A percentile compares a stretch with the other conserved stretches of the same genome.
Conservation (phyloP, 805 yeast species). For the Lipomyces spencermartinsiae region DNA sequence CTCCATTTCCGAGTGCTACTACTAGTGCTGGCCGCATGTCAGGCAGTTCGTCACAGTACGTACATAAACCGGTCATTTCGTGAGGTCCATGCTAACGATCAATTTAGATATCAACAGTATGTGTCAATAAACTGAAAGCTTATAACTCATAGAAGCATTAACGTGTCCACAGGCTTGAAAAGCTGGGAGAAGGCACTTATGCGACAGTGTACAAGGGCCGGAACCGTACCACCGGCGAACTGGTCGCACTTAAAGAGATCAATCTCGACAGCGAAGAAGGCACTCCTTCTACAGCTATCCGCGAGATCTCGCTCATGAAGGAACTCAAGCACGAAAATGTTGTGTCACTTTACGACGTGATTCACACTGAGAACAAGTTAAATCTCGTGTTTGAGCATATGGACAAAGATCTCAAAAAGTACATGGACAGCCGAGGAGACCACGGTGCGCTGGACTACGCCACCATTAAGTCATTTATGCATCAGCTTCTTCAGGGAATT, state of each 20-base stretch:
- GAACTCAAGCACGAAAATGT: conserved; percentile 93
- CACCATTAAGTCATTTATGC: conserved; percentile 89
- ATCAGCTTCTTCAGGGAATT: conserved; percentile 88
- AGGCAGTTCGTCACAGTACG: conserved; percentile 23
- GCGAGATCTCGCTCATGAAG: conserved; percentile 94
- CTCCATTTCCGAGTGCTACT: background rate
- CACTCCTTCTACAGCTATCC: conserved; percentile 96
- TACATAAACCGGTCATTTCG: background rate
- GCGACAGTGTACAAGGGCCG: conserved; percentile 98
- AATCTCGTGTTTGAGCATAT: conserved; percentile 91
- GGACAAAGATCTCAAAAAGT: conserved; percentile 92
- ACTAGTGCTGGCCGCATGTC: conserved; percentile 17
- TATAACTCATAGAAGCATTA: background rate
- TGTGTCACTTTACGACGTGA: conserved; percentile 90
- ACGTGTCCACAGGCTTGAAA: conserved; percentile 59
- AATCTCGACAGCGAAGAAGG: conserved; percentile 96
- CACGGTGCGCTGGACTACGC: conserved; percentile 75
- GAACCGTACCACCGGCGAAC: conserved; percentile 81
- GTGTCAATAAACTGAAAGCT: background rate
- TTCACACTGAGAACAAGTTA: conserved; percentile 94
- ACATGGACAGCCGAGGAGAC: conserved; percentile 86
- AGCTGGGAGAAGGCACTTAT: conserved; percentile 93
- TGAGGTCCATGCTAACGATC: background rate
- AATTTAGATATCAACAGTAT: conserved; percentile 18
- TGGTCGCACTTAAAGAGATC: conserved; percentile 95